These are phyloP conservation scores for Volvox africanus DNA, from an alignment of 139 green algal genomes.

Conservation along the genomic window DNA sequence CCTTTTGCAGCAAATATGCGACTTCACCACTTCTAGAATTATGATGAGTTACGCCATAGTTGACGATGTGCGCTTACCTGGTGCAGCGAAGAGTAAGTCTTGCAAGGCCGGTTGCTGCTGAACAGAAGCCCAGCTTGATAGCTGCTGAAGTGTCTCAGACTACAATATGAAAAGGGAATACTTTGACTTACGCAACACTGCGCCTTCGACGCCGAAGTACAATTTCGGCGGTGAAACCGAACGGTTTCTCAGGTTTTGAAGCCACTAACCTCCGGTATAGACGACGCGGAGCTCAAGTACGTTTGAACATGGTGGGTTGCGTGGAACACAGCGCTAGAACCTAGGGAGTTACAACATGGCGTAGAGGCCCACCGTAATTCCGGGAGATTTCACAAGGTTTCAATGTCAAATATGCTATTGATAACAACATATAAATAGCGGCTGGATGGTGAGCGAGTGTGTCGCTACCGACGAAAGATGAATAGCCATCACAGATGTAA, in stretches of 20 bases:
- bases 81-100: background rate
- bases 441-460: background rate
- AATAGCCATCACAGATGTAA: background rate
- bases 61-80: background rate
- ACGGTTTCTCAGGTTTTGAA: background rate
- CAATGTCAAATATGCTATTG: background rate
- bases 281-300: background rate
- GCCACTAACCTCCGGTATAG: background rate
- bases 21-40: too few species aligned
- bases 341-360: conserved; percentile 7
- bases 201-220: too few species aligned
- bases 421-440: background rate
- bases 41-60: background rate
- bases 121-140: background rate
- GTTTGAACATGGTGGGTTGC: conserved; percentile 4
- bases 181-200: too few species aligned
- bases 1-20: too few species aligned
- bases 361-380: background rate
- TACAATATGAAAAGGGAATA: background rate
- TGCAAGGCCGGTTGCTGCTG: background rate
- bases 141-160: conserved; percentile 7
- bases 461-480: background rate
- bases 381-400: background rate
- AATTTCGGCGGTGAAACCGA: background rate
- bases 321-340: conserved; percentile 18